Base-by-base conservation (phyloP, 2,329 filamentous ascomycete genomes). In the Epichloe sibirici region DNA sequence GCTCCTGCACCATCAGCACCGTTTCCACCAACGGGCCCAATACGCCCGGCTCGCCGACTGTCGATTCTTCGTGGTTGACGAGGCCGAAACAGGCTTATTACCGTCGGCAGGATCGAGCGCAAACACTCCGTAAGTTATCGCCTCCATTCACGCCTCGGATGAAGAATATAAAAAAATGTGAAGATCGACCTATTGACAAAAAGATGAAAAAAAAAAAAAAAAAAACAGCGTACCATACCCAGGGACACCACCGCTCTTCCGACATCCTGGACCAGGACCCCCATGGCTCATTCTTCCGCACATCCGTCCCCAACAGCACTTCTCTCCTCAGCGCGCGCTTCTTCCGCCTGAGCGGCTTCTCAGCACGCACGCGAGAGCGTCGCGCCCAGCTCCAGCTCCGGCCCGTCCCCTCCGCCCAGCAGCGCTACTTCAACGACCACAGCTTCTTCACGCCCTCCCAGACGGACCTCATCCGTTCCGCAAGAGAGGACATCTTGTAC, bases 1-100 rank as follows among this genome's bases (percentile, higher is more conserved):
- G 63, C 43, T 64, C 64, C 4, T 61, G 57, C 6, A 67, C 67
- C 1, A 51, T 62, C 43, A 67, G 66, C 51, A 66, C 66, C 5
- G 45, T 60, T 1, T 62, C 62, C 15, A 65, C 65, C 1, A 54
- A 52, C 17, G 53, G 57, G 4, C 60, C 64, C 4, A 53, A 54
- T 8, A 67, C 65, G 9, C 64, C 66, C 0, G 57, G 56, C 2
- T 62, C 63, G 13, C 51, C 52, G 9, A 47, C 58, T 21, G 56
- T 54, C 42, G 40, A 55, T n/a, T 23, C 49, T 39, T 55, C 43
- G 9, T 46, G 38, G 23, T 11, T 55, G 21, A 15, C 48, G 25
- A 51, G 25, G 17, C 53, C 53, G 15, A 47, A 44, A 11, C 43
- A 46, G 34, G 45, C 37, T 3, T 34, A 48, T 35, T 25, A 46